phyloP scores from a whole-genome alignment of 306 rosid genomes.

The Arachis stenosperma region DNA sequence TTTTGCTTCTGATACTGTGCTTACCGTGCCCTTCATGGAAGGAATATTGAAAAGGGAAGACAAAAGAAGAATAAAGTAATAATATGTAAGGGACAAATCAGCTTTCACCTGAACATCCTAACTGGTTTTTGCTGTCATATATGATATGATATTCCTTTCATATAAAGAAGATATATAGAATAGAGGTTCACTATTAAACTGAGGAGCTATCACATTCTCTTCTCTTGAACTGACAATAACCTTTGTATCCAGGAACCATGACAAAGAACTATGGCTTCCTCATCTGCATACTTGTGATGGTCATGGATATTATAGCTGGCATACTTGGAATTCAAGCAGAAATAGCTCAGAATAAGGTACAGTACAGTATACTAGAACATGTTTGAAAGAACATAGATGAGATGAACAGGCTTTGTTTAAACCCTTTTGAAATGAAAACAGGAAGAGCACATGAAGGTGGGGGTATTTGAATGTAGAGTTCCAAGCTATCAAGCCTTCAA shows the following conservation, averaged over 20 bases:
- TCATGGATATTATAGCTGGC: conserved; percentile 73
- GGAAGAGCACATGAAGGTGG: conserved; percentile 58
- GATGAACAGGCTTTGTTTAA: not conserved
- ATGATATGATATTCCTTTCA: conserved; percentile 34
- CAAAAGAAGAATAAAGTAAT: conserved; percentile 41
- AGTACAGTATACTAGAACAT: not conserved
- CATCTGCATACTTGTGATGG: conserved; percentile 63
- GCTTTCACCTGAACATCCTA: conserved; percentile 48
- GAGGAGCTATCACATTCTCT: conserved; percentile 22
- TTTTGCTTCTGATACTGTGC: conserved; percentile 50
- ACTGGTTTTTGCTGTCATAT: conserved; percentile 18
- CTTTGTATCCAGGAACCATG: conserved; percentile 47
- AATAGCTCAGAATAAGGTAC: conserved; percentile 78
- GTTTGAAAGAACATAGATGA: not conserved
- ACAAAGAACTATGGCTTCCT: conserved; percentile 58
- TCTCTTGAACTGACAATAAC: conserved; percentile 16
- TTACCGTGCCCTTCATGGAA: conserved; percentile 71
- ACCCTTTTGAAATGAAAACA: conserved; percentile 28
- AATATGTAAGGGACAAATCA: conserved; percentile 42
- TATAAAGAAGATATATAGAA: not conserved
- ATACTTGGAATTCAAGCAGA: conserved; percentile 82
- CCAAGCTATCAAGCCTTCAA: conserved; percentile 76
- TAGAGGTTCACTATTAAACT: conserved; percentile 16
- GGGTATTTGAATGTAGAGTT: conserved; percentile 71
- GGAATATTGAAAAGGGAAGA: conserved; percentile 52